Evolutionary conservation across 805 yeast species (phyloP).

Genomic region (Lipomyces orientalis): DNA sequence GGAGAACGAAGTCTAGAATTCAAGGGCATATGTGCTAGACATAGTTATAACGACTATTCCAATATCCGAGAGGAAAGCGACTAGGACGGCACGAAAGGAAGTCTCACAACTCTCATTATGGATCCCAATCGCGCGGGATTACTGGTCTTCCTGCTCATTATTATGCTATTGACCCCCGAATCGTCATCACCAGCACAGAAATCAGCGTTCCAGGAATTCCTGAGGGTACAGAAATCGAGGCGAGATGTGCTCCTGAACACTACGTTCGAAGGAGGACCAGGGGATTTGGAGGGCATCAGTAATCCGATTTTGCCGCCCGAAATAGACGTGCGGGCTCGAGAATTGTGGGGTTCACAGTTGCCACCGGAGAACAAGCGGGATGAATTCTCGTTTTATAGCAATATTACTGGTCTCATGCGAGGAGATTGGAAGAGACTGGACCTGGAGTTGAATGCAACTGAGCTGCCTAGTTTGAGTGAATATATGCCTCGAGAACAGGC

Average conservation of each 20-base stretch:
- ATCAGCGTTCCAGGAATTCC: constrained; percentile 32
- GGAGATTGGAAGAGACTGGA: constrained; percentile 30
- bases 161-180: constrained; percentile 37
- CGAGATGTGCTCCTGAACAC: constrained; percentile 32
- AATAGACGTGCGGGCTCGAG: constrained; percentile 55
- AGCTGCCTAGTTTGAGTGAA: constrained; percentile 26
- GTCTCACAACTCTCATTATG: constrained; percentile 10
- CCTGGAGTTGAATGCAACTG: constrained; percentile 28
- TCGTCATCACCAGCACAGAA: constrained; percentile 33
- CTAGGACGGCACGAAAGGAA: too few species aligned
- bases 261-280: constrained; percentile 33
- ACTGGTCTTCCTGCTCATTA: constrained; percentile 33
- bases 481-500: neutral
- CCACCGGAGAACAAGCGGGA: constrained; percentile 38
- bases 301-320: constrained; percentile 62
- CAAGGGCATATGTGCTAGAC: too few species aligned
- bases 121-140: constrained; percentile 35
- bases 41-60: too few species aligned
- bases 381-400: constrained; percentile 29
- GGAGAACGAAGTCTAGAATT: too few species aligned
- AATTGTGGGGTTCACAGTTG: constrained; percentile 55
- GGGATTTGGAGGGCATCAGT: constrained; percentile 33
- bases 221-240: constrained; percentile 25
- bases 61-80: too few species aligned
- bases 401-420: constrained; percentile 34